Evolutionary conservation across 129 eudicot species (phyloP).

Genomic region (Chrysanthemum makinoi): DNA sequence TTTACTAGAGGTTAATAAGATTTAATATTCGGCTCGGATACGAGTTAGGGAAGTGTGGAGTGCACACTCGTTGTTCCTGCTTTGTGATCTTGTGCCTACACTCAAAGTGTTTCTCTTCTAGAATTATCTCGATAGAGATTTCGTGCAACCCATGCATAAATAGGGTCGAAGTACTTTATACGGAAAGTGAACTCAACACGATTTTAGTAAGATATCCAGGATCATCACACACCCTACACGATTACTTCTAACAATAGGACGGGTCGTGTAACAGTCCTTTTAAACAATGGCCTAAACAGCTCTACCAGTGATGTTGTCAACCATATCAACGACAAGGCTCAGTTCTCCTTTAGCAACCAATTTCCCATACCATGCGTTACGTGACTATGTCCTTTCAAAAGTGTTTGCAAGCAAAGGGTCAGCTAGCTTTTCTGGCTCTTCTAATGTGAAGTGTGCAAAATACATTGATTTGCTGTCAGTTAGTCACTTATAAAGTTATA

Average conservation of each 20-base stretch:
- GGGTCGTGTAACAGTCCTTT: background rate
- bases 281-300: conserved; percentile 5
- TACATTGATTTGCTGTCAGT: conserved; percentile 86
- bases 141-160: no score
- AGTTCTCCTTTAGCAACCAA: conserved; percentile 84
- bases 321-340: conserved; percentile 61
- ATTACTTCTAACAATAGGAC: background rate
- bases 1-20: no score
- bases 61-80: no score
- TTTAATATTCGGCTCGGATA: no score
- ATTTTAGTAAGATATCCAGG: no score
- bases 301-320: conserved; percentile 87
- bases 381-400: conserved; percentile 75
- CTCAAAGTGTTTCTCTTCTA: no score
- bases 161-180: no score
- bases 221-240: no score
- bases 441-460: conserved; percentile 92
- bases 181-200: no score
- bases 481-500: background rate
- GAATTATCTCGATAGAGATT: no score
- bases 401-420: conserved; percentile 91
- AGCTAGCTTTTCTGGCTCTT: conserved; percentile 92
- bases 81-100: no score
- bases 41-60: no score
- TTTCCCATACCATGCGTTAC: conserved; percentile 96